Conservation (phyloP, 2,329 filamentous ascomycete species). For the Domatiomyces globalis region DNA sequence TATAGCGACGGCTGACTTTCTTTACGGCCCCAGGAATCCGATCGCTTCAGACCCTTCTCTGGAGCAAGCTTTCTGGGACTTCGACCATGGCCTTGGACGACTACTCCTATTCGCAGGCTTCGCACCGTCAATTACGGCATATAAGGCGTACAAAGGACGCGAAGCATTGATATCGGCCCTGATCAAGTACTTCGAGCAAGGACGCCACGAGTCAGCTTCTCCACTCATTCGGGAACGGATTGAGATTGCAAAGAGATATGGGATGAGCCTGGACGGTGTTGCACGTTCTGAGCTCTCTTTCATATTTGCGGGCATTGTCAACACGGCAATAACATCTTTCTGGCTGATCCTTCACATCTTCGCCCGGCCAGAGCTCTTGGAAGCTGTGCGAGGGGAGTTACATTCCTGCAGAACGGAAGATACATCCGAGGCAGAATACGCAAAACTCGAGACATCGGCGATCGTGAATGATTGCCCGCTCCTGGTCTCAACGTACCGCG, state of each 20-base stretch:
- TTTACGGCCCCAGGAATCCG: conserved; percentile 7
- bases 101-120: conserved; percentile 20
- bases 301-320: conserved; percentile 29
- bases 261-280: conserved; percentile 25
- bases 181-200: conserved; percentile 27
- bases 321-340: conserved; percentile 28
- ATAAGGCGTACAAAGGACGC: conserved; percentile 26
- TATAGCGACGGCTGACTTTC: conserved; percentile 5
- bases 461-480: conserved; percentile 27
- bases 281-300: conserved; percentile 31
- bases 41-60: conserved; percentile 3
- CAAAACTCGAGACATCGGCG: conserved; percentile 15
- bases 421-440: conserved; percentile 1
- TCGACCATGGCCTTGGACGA: conserved; percentile 24
- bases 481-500: conserved; percentile 29
- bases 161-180: conserved; percentile 25
- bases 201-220: conserved; percentile 28
- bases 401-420: conserved; percentile 3
- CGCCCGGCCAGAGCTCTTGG: conserved; percentile 21
- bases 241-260: conserved; percentile 20
- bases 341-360: conserved; percentile 30
- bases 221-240: conserved; percentile 26
- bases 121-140: conserved; percentile 25
- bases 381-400: conserved; percentile 23
- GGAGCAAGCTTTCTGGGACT: conserved; percentile 21